Percentiles rank a stretch among this genome's conserved stretches.
Evolutionary conservation across 495 filamentous ascomycete genomes (phyloP).

Genomic region (Daldinia loculata): DNA sequence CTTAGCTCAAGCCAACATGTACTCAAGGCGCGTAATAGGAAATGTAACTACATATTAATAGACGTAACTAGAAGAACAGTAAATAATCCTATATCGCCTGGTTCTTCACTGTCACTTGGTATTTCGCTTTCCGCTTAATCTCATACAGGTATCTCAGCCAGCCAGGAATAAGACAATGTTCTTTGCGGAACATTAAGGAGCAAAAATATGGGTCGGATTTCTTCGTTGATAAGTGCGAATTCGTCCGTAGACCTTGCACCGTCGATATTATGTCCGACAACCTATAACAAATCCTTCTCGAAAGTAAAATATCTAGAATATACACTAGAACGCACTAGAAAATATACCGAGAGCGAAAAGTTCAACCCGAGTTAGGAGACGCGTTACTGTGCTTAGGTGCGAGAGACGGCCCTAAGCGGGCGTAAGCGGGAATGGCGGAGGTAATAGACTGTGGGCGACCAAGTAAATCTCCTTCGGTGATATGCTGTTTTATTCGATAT

Average conservation of each 20-base stretch:
- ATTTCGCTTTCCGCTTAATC: background rate
- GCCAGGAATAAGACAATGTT: background rate
- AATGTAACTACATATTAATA: too few relatives aligned
- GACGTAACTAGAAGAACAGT: too few relatives aligned
- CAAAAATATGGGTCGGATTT: background rate
- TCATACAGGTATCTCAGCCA: background rate
- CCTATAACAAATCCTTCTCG: background rate
- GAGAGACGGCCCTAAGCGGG: conserved; percentile 10
- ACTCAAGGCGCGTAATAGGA: too few relatives aligned
- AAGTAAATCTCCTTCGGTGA: conserved; percentile 5
- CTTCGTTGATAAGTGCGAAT: background rate
- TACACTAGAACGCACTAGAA: background rate
- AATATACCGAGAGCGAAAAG: background rate
- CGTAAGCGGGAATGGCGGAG: conserved; percentile 17
- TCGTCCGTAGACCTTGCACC: background rate
- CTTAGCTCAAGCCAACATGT: too few relatives aligned
- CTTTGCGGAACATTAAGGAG: background rate
- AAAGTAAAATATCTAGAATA: background rate
- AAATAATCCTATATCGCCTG: too few relatives aligned
- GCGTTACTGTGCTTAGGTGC: background rate
- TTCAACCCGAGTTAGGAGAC: background rate
- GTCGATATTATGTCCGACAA: background rate
- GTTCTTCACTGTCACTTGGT: background rate
- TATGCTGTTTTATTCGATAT: background rate
- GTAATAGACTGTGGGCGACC: conserved; percentile 5